phyloP scores from a whole-genome alignment of 1,284 basidiomycete genomes.

The Inonotus hispidus region DNA sequence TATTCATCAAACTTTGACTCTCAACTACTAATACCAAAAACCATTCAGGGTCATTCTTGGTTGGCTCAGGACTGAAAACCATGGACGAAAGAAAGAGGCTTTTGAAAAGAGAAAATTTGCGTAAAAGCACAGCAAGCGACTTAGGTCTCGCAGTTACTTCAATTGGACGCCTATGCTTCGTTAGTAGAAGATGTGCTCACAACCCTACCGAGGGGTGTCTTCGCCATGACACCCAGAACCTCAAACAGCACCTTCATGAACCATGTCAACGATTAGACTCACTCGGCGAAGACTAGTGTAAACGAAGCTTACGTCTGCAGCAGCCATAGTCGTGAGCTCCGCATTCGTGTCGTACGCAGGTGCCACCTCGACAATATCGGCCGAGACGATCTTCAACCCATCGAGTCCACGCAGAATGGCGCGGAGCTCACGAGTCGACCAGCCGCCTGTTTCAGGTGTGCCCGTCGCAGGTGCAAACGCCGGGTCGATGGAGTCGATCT shows the following conservation, averaged over 20 bases:
- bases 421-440: conserved; percentile 72
- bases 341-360: conserved; percentile 79
- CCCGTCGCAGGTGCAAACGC: conserved; percentile 76
- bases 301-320: conserved; percentile 58
- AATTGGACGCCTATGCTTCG: background rate
- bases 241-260: conserved; percentile 56
- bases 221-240: conserved; percentile 72
- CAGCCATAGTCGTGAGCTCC: conserved; percentile 73
- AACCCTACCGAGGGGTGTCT: conserved; percentile 65
- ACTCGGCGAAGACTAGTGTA: background rate
- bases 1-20: too few relatives aligned
- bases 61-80: too few relatives aligned
- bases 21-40: background rate
- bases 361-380: conserved; percentile 78
- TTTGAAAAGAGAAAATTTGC: background rate
- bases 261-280: background rate
- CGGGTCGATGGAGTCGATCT: conserved; percentile 74
- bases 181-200: background rate
- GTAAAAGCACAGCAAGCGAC: background rate
- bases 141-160: background rate
- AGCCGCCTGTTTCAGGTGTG: conserved; percentile 67
- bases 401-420: conserved; percentile 70
- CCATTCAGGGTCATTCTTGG: too few relatives aligned
- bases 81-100: too few relatives aligned
- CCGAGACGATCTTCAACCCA: conserved; percentile 68